Evolutionary conservation across 768 basidiomycete species (phyloP), one percentile per base, ranked within the genome.

Genomic region (Rhodotorula sphaerocarpa): DNA sequence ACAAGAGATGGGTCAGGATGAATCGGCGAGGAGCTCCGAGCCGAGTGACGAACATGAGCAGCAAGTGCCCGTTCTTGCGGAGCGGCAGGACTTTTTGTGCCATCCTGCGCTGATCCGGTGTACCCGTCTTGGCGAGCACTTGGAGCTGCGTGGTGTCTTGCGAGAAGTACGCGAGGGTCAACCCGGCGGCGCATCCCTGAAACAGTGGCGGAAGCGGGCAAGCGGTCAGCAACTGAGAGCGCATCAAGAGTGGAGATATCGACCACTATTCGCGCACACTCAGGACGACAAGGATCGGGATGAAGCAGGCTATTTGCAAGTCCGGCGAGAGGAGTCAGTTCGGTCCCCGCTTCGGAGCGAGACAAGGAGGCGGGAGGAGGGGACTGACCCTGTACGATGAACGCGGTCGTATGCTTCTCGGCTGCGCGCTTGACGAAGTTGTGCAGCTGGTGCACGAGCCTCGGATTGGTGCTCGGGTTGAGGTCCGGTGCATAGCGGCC

Each of bases 61-160:
- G 79, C 34, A 88, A 77, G 73, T 90, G 88, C 3, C 87, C 87
- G 69, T 90, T 85, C 77, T 84, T 79, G 59, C 89, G 85, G 23
- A 93, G 84, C 18, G 90, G 90, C 74, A 84, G 84, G 71, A 92
- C 92, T 76, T 86, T 85, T 70, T 82, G 82, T 12, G 90, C 90
- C 65, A 88, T 86, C 61, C 79, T 78, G 71, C 85, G 83, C 74
- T 93, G 90, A 70, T 83, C 80, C 30, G 85, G 80, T 28, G 86
- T 87, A 21, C 90, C 90, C 58, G 86, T 86, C 63, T 89, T 84
- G 66, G 85, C 84, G 27, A 93, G 77, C 5, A 93, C 90, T 72
- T 86, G 85, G 46, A 93, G 81, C 79, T 91, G 89, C 44, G 90
- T 91, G 75, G 87, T 87, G 76, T 93, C 90, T 74, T 92, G 80